Conservation (phyloP, 2,329 filamentous ascomycete species). For the Myriosclerotinia scirpicola region DNA sequence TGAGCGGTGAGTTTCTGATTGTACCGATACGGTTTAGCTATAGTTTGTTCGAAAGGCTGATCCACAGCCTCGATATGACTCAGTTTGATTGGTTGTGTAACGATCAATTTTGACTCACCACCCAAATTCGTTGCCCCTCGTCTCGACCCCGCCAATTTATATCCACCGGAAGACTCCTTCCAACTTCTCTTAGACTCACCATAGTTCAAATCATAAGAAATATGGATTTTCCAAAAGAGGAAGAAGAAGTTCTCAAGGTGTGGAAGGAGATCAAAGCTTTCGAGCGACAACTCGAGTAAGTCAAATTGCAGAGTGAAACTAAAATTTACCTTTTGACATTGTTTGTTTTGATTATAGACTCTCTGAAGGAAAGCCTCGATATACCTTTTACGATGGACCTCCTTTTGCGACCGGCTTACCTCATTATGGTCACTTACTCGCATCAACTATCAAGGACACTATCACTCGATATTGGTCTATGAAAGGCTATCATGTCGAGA, state of each 20-base stretch:
- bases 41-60: not conserved
- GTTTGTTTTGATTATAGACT: constrained; percentile 46
- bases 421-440: constrained; percentile 69
- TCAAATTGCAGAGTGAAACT: constrained; percentile 1
- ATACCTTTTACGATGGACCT: constrained; percentile 92
- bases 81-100: not conserved
- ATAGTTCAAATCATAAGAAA: constrained; percentile 8
- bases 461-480: constrained; percentile 97
- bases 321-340: not conserved
- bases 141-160: constrained; percentile 11
- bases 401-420: constrained; percentile 72
- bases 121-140: constrained; percentile 9
- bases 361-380: constrained; percentile 76
- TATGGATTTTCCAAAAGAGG: constrained; percentile 19
- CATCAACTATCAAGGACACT: constrained; percentile 95
- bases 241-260: constrained; percentile 17
- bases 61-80: constrained; percentile 2
- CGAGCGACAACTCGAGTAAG: constrained; percentile 21
- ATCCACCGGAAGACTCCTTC: constrained; percentile 10
- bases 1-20: not conserved
- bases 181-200: not conserved
- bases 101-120: constrained; percentile 14
- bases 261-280: constrained; percentile 22
- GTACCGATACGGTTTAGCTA: not conserved
- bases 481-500: constrained; percentile 90